These are phyloP conservation scores for Trichopus zeylanicus DNA, from an alignment of 116 monocot species.

Conservation along the genomic window DNA sequence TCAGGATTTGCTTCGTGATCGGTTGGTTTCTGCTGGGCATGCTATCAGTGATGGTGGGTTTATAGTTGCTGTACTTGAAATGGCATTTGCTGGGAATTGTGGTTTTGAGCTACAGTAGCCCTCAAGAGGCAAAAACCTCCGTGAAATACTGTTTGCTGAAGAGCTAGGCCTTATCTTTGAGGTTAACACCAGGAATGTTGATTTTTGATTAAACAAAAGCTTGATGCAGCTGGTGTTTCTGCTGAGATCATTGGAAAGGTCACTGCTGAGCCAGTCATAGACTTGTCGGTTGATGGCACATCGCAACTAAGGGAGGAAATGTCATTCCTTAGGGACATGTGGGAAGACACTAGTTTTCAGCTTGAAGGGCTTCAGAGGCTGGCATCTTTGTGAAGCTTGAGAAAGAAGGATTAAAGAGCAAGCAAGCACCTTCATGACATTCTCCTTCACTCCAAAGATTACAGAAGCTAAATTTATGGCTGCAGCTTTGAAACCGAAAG, in stretches of 20 bases:
- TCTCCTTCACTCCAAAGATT: conserved; percentile 68
- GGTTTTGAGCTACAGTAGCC: conserved; percentile 54
- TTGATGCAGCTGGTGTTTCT: conserved; percentile 39
- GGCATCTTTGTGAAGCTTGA: conserved; percentile 66
- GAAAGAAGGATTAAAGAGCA: conserved; percentile 62
- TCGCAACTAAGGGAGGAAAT: conserved; percentile 57
- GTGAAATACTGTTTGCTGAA: conserved; percentile 72
- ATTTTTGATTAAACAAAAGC: conserved; percentile 37
- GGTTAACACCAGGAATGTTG: conserved; percentile 32
- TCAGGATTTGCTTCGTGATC: conserved; percentile 61
- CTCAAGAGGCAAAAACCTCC: conserved; percentile 30
- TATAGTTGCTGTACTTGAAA: conserved; percentile 65
- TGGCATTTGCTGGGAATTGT: conserved; percentile 97
- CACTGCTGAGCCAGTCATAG: conserved; percentile 41
- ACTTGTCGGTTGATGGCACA: conserved; percentile 55
- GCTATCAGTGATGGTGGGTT: conserved; percentile 96
- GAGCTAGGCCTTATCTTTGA: conserved; percentile 91
- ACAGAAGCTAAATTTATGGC: conserved; percentile 43
- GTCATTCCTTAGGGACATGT: conserved; percentile 67
- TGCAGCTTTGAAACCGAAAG: conserved; percentile 56
- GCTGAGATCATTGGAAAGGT: conserved; percentile 64
- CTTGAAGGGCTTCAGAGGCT: conserved; percentile 80
- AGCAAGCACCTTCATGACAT: conserved; percentile 56
- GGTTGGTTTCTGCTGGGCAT: conserved; percentile 82
- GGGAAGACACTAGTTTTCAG: conserved; percentile 96